phyloP scores from a whole-genome alignment of 805 yeast genomes.

The Metschnikowia peoriensis region DNA sequence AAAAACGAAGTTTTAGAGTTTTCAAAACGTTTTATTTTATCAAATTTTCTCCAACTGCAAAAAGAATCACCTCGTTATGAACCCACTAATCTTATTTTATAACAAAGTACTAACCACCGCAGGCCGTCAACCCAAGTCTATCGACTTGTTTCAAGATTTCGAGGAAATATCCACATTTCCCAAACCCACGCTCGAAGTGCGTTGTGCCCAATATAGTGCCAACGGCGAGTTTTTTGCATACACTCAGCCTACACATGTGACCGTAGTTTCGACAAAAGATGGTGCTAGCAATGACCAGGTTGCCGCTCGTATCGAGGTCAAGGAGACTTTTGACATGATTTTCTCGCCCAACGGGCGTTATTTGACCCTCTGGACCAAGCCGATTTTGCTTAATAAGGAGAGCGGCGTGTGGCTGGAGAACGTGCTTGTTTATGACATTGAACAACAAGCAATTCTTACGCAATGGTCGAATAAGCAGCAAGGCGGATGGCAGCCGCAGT shows the following conservation, averaged over 20 bases:
- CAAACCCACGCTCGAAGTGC: conserved; percentile 48
- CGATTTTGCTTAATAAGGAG: conserved; percentile 60
- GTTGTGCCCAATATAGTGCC: conserved; percentile 64
- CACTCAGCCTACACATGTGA: conserved; percentile 62
- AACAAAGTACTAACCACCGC: conserved; percentile 19
- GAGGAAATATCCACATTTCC: conserved; percentile 36
- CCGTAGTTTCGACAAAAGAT: conserved; percentile 52
- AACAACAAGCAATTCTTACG: conserved; percentile 46
- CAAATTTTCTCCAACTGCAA: no score
- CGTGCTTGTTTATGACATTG: conserved; percentile 66
- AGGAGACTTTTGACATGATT: conserved; percentile 75
- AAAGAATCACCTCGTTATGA: not conserved
- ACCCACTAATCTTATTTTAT: not conserved
- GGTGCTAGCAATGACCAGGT: conserved; percentile 39
- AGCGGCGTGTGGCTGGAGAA: conserved; percentile 76
- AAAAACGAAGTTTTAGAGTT: no score
- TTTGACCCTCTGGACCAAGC: conserved; percentile 87
- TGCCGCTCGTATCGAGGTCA: conserved; percentile 48
- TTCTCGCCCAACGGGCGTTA: conserved; percentile 88
- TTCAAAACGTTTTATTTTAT: no score
- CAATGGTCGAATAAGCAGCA: conserved; percentile 79
- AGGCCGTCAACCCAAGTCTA: conserved; percentile 30
- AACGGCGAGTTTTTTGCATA: conserved; percentile 70
- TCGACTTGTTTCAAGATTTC: conserved; percentile 31
- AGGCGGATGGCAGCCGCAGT: conserved; percentile 91